Evolutionary conservation across 345 rosid species (phyloP), one percentile per base, ranked within the genome.

Genomic region (Hypericum perforatum): DNA sequence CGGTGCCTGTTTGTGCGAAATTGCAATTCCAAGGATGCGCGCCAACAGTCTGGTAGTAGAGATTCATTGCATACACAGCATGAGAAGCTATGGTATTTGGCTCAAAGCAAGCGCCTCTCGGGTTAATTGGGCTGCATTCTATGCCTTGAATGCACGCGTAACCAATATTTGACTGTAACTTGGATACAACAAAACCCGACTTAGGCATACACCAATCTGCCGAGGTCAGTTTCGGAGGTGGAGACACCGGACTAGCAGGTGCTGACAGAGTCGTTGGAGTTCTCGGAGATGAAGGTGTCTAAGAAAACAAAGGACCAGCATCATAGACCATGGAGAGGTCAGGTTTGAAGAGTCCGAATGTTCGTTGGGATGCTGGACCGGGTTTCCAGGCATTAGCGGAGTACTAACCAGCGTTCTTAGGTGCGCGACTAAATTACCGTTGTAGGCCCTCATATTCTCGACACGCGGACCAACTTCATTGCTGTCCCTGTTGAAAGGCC

Each of bases 361-460:
- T 51, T 8, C 82, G 70, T 62, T 85, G 90, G 0, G 92, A 85
- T 8, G 59, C 45, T 47, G 78, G 85, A 13, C 98, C 95, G 5
- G 90, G 86, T 52, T 92, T 39, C 98, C 88, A 0, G 94, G 96
- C 95, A 92, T 88, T 57, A 92, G 50, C 10, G 98, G 98, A 11
- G 96, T 92, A 32, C 96, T 95, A 7, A 42, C 75, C 82, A 63
- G 71, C 0, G 95, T 82, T 52, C 86, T 67, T 15, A 92, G 80
- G 71, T 92, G 98, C 0, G 85, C 78, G 1, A 92, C 73, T 70
- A 88, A 77, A 49, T 86, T 86, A 14, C 88, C 87, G 41, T 82
- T 82, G 65, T 85, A 92, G 40, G 88, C 95, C 63, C 66, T 80
- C 0, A 96, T 96, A 22, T 85, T 83, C 63, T 92, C 96, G 11